Evolutionary conservation across 805 yeast genomes (phyloP).

Genomic region (Starmerella apis): DNA sequence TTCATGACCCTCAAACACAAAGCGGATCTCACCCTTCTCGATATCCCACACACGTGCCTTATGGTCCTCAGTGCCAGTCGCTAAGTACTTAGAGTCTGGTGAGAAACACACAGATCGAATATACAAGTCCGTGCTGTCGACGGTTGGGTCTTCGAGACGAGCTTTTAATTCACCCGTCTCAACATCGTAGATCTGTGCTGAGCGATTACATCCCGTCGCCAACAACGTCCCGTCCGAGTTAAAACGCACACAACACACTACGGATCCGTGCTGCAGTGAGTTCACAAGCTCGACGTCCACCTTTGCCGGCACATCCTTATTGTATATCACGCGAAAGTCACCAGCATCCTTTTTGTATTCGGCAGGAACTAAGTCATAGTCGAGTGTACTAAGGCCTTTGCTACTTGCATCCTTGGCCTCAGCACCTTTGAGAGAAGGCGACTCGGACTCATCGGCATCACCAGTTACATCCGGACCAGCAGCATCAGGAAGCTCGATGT

Average conservation of each 20-base stretch:
- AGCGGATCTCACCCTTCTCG: slow-evolving; percentile 71
- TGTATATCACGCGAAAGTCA: slow-evolving; percentile 81
- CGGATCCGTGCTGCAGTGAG: slow-evolving; percentile 84
- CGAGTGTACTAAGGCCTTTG: slow-evolving; percentile 45
- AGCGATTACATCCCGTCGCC: slow-evolving; percentile 94
- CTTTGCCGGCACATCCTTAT: slow-evolving; percentile 67
- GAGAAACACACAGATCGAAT: slow-evolving; percentile 93
- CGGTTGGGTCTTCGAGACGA: slow-evolving; percentile 70
- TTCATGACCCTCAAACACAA: slow-evolving; percentile 78
- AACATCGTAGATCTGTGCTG: slow-evolving; percentile 89
- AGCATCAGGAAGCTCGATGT: background rate
- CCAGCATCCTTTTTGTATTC: slow-evolving; percentile 69
- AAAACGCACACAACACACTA: slow-evolving; percentile 93
- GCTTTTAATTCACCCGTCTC: slow-evolving; percentile 85
- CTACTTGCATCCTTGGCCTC: background rate
- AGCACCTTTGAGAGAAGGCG: background rate
- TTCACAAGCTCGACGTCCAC: slow-evolving; percentile 83
- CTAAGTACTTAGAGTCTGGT: slow-evolving; percentile 86
- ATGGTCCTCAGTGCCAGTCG: slow-evolving; percentile 77
- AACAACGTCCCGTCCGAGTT: slow-evolving; percentile 80
- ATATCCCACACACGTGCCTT: slow-evolving; percentile 92
- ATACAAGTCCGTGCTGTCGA: slow-evolving; percentile 71
- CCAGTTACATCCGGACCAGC: background rate
- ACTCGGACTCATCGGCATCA: background rate
- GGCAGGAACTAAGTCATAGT: slow-evolving; percentile 63